Evolutionary conservation across 1,284 basidiomycete genomes (phyloP).

Genomic region (Rhodotorula sp.): DNA sequence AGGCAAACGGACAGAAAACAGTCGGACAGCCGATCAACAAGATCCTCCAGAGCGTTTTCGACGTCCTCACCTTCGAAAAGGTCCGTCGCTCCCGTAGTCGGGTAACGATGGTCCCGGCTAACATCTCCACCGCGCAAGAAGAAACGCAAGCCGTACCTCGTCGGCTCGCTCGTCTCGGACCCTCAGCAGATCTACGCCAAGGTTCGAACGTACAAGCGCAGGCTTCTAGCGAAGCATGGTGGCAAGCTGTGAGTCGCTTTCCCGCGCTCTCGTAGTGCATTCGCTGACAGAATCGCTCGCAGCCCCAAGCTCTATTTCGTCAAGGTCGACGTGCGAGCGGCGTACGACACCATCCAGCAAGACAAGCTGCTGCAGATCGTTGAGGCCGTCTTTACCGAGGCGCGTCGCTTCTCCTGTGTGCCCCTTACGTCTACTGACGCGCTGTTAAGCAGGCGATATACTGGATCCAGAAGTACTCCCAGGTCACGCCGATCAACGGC

Average conservation of each 20-base stretch:
- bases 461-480: slow-evolving; percentile 63
- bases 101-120: not conserved
- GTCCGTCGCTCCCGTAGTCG: slow-evolving; percentile 50
- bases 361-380: slow-evolving; percentile 76
- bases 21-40: slow-evolving; percentile 73
- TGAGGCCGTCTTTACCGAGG: slow-evolving; percentile 68
- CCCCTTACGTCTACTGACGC: no score
- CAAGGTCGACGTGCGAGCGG: slow-evolving; percentile 91
- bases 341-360: slow-evolving; percentile 96
- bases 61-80: slow-evolving; percentile 81
- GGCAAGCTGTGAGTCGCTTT: slow-evolving; percentile 58
- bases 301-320: slow-evolving; percentile 89
- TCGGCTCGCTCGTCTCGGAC: slow-evolving; percentile 80
- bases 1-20: slow-evolving; percentile 23
- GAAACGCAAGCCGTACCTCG: slow-evolving; percentile 61
- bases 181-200: slow-evolving; percentile 74
- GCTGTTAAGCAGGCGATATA: slow-evolving; percentile 44
- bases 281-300: not conserved
- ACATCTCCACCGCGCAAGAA: slow-evolving; percentile 53
- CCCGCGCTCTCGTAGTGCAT: no score
- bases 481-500: slow-evolving; percentile 57
- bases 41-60: slow-evolving; percentile 74
- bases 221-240: slow-evolving; percentile 53
- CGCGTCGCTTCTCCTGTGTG: no score
- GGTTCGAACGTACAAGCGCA: slow-evolving; percentile 67